Conservation (phyloP, 345 rosid genomes). For the Salix caprea region DNA sequence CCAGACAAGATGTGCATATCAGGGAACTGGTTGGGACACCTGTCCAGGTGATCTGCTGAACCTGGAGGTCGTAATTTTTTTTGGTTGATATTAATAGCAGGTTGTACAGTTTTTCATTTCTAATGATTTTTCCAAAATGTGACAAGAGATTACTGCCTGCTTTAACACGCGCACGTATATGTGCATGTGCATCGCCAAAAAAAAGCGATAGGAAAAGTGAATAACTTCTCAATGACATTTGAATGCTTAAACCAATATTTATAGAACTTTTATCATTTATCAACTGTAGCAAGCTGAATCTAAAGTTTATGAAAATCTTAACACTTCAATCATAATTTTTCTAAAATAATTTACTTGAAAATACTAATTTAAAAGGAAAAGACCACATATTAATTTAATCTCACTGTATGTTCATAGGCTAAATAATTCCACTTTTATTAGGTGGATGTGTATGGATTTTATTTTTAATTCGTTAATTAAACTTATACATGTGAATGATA, state of each 20-base stretch:
- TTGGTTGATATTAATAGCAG: background rate
- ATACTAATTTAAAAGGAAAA: too few relatives aligned
- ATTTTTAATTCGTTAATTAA: background rate
- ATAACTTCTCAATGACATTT: too few relatives aligned
- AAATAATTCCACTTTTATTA: too few relatives aligned
- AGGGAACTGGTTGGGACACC: background rate
- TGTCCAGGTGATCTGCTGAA: background rate
- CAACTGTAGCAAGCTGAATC: too few relatives aligned
- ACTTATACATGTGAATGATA: background rate
- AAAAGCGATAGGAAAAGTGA: too few relatives aligned
- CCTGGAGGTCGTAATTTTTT: background rate
- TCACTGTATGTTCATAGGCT: too few relatives aligned
- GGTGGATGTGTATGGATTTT: background rate
- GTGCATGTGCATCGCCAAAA: background rate
- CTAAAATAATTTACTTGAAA: too few relatives aligned
- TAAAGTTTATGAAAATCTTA: too few relatives aligned
- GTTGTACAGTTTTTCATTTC: background rate
- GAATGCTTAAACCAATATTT: too few relatives aligned
- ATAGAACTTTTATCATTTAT: too few relatives aligned
- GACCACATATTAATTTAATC: too few relatives aligned
- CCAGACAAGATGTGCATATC: background rate
- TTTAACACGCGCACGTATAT: background rate
- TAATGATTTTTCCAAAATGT: background rate
- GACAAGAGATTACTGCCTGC: background rate
- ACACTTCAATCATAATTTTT: too few relatives aligned